A percentile compares a stretch with the other conserved stretches of the same genome.
phyloP scores from a whole-genome alignment of 2,329 filamentous ascomycete species.

The Cordyceps cicadae region DNA sequence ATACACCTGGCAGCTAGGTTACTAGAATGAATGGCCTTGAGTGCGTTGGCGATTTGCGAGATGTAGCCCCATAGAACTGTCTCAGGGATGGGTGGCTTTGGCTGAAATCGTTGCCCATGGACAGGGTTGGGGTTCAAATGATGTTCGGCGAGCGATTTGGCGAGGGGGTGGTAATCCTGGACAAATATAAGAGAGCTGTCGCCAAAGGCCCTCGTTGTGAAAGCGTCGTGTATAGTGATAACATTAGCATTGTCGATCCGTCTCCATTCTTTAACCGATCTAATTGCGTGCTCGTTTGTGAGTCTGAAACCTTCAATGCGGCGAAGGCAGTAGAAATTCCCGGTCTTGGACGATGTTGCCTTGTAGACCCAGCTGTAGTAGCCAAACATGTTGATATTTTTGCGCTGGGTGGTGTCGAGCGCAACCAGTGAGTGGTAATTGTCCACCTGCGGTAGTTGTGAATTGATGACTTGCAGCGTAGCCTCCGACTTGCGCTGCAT shows the following conservation, averaged over 20 bases:
- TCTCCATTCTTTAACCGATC: conserved; percentile 82
- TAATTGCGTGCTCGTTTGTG: conserved; percentile 82
- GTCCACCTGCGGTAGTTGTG: conserved; percentile 70
- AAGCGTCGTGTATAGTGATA: conserved; percentile 82
- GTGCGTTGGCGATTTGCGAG: conserved; percentile 78
- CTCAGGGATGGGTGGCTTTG: conserved; percentile 52
- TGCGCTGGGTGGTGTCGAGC: conserved; percentile 72
- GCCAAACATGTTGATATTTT: conserved; percentile 71
- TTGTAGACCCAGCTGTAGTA: conserved; percentile 95
- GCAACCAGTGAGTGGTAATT: conserved; percentile 90
- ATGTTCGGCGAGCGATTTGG: conserved; percentile 80
- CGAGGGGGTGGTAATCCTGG: conserved; percentile 84
- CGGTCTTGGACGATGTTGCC: conserved; percentile 80
- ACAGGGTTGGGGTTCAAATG: conserved; percentile 47
- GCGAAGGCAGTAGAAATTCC: conserved; percentile 77
- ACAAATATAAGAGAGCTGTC: conserved; percentile 93
- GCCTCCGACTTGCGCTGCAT: conserved; percentile 83
- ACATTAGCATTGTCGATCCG: conserved; percentile 72
- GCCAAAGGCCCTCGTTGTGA: conserved; percentile 86
- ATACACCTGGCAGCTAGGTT: conserved; percentile 80
- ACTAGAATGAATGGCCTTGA: conserved; percentile 75
- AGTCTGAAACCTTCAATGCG: conserved; percentile 83
- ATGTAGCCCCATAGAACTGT: conserved; percentile 84
- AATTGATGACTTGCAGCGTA: conserved; percentile 69
- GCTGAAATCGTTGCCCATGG: conserved; percentile 37